phyloP scores from a whole-genome alignment of 1,284 basidiomycete species.

The Mycosarcoma maydis region DNA sequence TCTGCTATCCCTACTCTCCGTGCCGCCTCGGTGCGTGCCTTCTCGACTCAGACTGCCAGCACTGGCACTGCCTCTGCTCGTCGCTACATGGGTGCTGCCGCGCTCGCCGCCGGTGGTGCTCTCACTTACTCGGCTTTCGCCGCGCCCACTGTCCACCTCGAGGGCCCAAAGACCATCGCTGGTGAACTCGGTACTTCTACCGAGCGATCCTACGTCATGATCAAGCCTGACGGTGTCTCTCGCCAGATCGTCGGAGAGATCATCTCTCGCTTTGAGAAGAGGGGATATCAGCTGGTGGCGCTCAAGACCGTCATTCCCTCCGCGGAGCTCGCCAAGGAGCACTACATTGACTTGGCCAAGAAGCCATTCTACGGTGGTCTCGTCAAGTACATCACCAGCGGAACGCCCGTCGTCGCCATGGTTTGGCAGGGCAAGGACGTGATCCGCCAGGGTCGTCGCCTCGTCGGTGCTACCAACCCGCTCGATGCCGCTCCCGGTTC shows the following conservation, averaged over 20 bases:
- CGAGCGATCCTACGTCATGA: slow-evolving; percentile 70
- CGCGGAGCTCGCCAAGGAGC: slow-evolving; percentile 55
- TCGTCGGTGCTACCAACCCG: slow-evolving; percentile 64
- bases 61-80: slow-evolving; percentile 30
- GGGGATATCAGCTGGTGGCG: slow-evolving; percentile 47
- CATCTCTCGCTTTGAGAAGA: slow-evolving; percentile 56
- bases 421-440: slow-evolving; percentile 65
- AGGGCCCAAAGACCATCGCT: slow-evolving; percentile 69
- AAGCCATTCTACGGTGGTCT: slow-evolving; percentile 60
- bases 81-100: slow-evolving; percentile 44
- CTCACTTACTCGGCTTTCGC: slow-evolving; percentile 40
- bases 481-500: slow-evolving; percentile 56
- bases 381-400: slow-evolving; percentile 60
- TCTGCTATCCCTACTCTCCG: slow-evolving; percentile 39
- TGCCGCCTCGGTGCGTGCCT: slow-evolving; percentile 48
- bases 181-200: slow-evolving; percentile 68
- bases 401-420: slow-evolving; percentile 63
- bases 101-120: slow-evolving; percentile 45
- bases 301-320: slow-evolving; percentile 34
- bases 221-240: slow-evolving; percentile 63
- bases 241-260: slow-evolving; percentile 64
- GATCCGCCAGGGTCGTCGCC: slow-evolving; percentile 62
- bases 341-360: slow-evolving; percentile 60
- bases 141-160: slow-evolving; percentile 58
- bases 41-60: slow-evolving; percentile 44